These are phyloP conservation scores for Tulasnella sp. DNA, from an alignment of 768 basidiomycete species.

Conservation along the genomic window DNA sequence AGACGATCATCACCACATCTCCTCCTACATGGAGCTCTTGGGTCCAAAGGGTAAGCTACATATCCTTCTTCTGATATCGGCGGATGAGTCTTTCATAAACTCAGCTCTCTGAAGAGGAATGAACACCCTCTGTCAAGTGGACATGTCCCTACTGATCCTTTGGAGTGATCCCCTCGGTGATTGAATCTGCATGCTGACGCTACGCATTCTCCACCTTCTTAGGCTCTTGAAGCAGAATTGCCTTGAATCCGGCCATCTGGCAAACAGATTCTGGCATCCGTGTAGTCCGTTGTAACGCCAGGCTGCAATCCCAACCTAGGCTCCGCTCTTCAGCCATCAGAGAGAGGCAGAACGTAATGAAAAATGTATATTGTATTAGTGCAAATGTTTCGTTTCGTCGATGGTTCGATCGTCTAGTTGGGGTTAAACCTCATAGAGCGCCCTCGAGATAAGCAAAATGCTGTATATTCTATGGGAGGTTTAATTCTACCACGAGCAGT, in stretches of 20 bases:
- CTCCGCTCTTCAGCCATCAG: too few relatives aligned
- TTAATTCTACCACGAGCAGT: not conserved
- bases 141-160: not conserved
- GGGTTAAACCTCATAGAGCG: too few relatives aligned
- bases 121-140: not conserved
- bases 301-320: too few relatives aligned
- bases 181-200: not conserved
- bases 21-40: not conserved
- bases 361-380: too few relatives aligned
- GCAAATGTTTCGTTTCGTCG: too few relatives aligned
- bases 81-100: slow-evolving; percentile 14
- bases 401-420: too few relatives aligned
- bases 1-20: not conserved
- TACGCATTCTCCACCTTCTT: not conserved
- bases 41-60: not conserved
- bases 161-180: not conserved
- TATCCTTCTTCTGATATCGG: not conserved
- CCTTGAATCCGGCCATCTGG: not conserved
- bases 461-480: not conserved
- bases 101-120: slow-evolving; percentile 14
- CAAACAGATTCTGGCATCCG: not conserved
- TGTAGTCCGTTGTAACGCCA: not conserved
- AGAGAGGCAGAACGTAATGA: too few relatives aligned
- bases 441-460: too few relatives aligned
- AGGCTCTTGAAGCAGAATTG: not conserved